These are phyloP conservation scores for Lipomyces yamadae DNA, from an alignment of 805 yeast species.

Conservation along the genomic window DNA sequence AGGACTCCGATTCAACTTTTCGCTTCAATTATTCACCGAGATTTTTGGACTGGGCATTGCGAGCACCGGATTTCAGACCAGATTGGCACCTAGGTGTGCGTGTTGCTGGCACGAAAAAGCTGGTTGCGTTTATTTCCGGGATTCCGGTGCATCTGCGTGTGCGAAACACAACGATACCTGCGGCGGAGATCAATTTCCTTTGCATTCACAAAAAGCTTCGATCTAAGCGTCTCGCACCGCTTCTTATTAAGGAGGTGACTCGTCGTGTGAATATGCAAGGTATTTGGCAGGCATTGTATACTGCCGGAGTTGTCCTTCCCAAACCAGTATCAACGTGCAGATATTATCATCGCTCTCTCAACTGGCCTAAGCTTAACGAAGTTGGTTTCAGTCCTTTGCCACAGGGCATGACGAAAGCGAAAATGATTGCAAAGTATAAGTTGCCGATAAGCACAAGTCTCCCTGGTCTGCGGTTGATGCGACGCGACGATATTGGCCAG, in stretches of 20 bases:
- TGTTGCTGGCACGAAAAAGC: slow-evolving; percentile 71
- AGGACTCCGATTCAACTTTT: slow-evolving; percentile 89
- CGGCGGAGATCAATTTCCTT: slow-evolving; percentile 87
- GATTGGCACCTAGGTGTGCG: slow-evolving; percentile 96
- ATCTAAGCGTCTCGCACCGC: slow-evolving; percentile 92
- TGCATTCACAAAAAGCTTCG: slow-evolving; percentile 94
- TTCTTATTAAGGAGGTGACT: slow-evolving; percentile 90
- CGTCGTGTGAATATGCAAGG: slow-evolving; percentile 82
- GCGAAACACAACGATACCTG: slow-evolving; percentile 54
- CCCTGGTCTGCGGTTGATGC: slow-evolving; percentile 63
- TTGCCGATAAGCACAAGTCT: slow-evolving; percentile 58
- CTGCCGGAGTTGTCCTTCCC: slow-evolving; percentile 90
- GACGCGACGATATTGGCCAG: slow-evolving; percentile 63
- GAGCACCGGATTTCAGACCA: slow-evolving; percentile 87
- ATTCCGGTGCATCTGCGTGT: slow-evolving; percentile 75
- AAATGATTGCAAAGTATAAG: slow-evolving; percentile 66
- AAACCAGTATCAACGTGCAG: slow-evolving; percentile 89
- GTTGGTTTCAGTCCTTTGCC: slow-evolving; percentile 90
- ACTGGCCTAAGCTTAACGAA: slow-evolving; percentile 87
- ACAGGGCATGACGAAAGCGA: slow-evolving; percentile 63
- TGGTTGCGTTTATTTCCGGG: slow-evolving; percentile 92
- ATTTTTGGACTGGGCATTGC: slow-evolving; percentile 90
- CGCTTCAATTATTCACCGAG: slow-evolving; percentile 85
- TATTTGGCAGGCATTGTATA: slow-evolving; percentile 95
- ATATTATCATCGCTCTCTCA: slow-evolving; percentile 90